phyloP scores from a whole-genome alignment of 2,329 filamentous ascomycete species.

The Chaetomium strumarium region DNA sequence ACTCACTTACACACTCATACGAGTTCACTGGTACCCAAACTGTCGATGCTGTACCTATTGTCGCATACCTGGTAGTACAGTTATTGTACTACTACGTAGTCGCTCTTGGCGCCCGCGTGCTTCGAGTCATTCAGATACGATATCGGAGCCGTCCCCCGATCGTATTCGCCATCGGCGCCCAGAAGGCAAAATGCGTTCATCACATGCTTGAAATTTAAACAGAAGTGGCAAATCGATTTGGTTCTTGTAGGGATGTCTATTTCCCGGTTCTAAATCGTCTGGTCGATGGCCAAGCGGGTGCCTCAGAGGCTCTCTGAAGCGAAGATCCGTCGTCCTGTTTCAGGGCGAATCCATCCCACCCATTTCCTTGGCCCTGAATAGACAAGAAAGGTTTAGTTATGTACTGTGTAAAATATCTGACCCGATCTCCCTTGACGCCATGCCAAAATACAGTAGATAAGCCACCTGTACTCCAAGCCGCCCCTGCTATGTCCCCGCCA shows the following conservation, averaged over 20 bases:
- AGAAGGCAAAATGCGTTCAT: background rate
- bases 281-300: background rate
- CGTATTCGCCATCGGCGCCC: background rate
- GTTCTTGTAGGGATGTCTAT: background rate
- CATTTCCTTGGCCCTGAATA: background rate
- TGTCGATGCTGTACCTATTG: too few relatives aligned
- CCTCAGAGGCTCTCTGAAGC: background rate
- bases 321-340: background rate
- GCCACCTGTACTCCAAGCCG: background rate
- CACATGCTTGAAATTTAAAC: background rate
- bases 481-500: background rate
- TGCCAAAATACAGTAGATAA: constrained; percentile 9
- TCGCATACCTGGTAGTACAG: too few relatives aligned
- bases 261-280: background rate
- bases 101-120: constrained; percentile 10
- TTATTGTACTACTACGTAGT: background rate
- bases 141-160: constrained; percentile 1
- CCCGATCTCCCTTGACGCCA: constrained; percentile 5
- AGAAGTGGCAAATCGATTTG: background rate
- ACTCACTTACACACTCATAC: background rate
- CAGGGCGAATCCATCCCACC: background rate
- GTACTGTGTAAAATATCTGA: background rate
- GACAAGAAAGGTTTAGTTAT: background rate
- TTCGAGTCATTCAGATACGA: constrained; percentile 12
- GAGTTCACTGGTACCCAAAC: background rate